Base-by-base conservation (phyloP, 2,329 filamentous ascomycete species). In the Gyromitra esculenta region DNA sequence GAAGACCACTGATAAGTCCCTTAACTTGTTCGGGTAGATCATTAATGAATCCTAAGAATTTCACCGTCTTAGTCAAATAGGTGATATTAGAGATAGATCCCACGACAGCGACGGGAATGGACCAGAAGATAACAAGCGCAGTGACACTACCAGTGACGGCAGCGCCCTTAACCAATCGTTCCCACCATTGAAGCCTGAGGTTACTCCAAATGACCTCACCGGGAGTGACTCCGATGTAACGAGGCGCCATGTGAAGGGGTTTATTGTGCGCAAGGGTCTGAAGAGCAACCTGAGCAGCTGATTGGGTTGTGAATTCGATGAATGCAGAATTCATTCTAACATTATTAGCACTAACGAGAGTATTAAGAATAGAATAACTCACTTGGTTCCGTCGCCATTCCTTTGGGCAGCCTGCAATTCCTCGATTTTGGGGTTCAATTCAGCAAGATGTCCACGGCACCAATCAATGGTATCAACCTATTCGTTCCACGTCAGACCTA, bases 401-500 rank as follows among this genome's bases (percentile, higher is more conserved):
- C 87, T 88, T 82, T 95, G 92, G 63, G 88, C 86, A 52, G 86
- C 87, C 82, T 96, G 92, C 31, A 89, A 87, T 54, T 88, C 86
- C 64, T 91, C 88, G 39, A 93, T 90, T 76, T 92, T 87, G 0
- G 92, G 91, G 67, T 91, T 90, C 57, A 96, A 88, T 63, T 90
- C 89, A 79, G 91, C 88, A 67, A 97, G 89, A 83, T 96, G 91
- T 0, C 87, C 86, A 66, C 96, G 91, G 78, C 90, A 92, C 91
- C 92, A 97, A 78, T 95, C 90, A 83, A 99, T 97, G 0, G 94
- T 96, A 84, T 99, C 96, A 15, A 97, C 94, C 77, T 78, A 71
- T 43, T 21, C 31, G 37, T 41, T 18, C 13, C 15, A 18, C 41
- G 57, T 77, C 41, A 77, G 68, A 60, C 56, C 41, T 13, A 15